These are phyloP conservation scores for Alectoria sarmentosa DNA, from an alignment of 495 filamentous ascomycete genomes.

Conservation along the genomic window DNA sequence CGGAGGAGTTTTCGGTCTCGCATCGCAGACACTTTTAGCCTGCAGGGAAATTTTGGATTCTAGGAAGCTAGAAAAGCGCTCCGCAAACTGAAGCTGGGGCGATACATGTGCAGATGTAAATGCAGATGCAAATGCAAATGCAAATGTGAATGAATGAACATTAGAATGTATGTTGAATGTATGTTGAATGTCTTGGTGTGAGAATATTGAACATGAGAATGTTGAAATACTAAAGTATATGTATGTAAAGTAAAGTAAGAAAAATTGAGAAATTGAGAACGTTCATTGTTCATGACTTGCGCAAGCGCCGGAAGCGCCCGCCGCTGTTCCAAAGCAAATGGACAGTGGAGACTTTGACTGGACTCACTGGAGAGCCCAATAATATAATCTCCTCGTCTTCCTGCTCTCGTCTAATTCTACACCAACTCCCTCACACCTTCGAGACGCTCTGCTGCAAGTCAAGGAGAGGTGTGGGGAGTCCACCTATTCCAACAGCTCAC, in stretches of 20 bases:
- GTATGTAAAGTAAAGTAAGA: too few species aligned
- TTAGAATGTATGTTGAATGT: too few species aligned
- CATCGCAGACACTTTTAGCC: background rate
- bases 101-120: background rate
- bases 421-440: background rate
- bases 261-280: too few species aligned
- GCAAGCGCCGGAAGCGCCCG: constrained; percentile 11
- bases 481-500: background rate
- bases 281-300: too few species aligned
- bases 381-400: too few species aligned
- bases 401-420: background rate
- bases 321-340: background rate
- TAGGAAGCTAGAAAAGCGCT: background rate
- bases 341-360: too few species aligned
- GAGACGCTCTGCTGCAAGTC: constrained; percentile 8
- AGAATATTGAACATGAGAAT: too few species aligned
- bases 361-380: too few species aligned
- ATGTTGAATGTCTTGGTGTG: too few species aligned
- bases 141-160: too few species aligned
- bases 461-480: constrained; percentile 19
- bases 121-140: too few species aligned
- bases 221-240: too few species aligned
- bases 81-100: background rate
- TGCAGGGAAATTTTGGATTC: background rate
- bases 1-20: background rate